Conservation (phyloP, 2,329 filamentous ascomycete genomes). For the Zymoseptoria passerinii region DNA sequence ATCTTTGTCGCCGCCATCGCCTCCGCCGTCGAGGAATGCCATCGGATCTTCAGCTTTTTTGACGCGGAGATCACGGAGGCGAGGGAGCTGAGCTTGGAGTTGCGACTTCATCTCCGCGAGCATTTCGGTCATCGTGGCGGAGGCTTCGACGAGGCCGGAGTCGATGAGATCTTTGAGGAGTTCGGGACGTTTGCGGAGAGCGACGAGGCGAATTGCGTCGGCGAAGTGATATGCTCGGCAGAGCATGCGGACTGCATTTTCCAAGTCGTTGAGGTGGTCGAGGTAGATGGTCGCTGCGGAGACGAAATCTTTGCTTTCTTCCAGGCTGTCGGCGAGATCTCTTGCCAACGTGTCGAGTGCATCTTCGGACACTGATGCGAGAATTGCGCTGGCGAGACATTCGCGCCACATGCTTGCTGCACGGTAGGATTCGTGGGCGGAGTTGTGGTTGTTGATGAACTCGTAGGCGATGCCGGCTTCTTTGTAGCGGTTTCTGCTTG, state of each 20-base stretch:
- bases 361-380: constrained; percentile 53
- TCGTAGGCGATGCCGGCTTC: constrained; percentile 87
- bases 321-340: constrained; percentile 66
- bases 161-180: constrained; percentile 67
- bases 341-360: constrained; percentile 62
- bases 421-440: constrained; percentile 76
- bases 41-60: constrained; percentile 79
- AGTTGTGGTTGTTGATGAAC: constrained; percentile 63
- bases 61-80: constrained; percentile 69
- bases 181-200: constrained; percentile 50
- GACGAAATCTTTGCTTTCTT: constrained; percentile 75
- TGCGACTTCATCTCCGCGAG: constrained; percentile 88
- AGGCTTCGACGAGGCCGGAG: constrained; percentile 67
- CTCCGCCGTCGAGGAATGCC: constrained; percentile 73
- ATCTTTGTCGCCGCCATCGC: constrained; percentile 46
- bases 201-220: constrained; percentile 74
- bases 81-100: constrained; percentile 73
- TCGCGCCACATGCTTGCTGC: constrained; percentile 86
- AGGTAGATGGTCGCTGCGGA: constrained; percentile 71
- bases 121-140: constrained; percentile 77
- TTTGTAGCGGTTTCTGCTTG: constrained; percentile 64
- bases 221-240: constrained; percentile 84
- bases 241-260: constrained; percentile 62
- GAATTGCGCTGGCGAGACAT: constrained; percentile 69
- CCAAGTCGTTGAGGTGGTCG: constrained; percentile 69